phyloP scores from a whole-genome alignment of 1,284 basidiomycete species.

The Ganoderma lucidum region DNA sequence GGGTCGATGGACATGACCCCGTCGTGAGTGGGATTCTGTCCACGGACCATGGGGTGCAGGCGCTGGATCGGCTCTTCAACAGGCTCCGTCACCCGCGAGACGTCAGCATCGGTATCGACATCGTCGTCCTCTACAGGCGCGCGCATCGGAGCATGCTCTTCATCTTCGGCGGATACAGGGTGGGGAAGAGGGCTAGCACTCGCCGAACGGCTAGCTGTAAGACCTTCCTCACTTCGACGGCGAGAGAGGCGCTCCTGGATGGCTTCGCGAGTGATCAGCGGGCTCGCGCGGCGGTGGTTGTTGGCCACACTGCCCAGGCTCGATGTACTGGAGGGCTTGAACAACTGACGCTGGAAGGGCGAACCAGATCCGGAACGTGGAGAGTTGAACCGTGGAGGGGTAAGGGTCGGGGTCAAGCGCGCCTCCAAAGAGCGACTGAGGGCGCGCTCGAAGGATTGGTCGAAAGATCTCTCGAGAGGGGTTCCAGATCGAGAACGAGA shows the following conservation, averaged over 20 bases:
- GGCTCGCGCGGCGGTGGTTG: conserved; percentile 29
- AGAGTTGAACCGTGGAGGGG: conserved; percentile 26
- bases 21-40: conserved; percentile 44
- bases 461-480: conserved; percentile 20
- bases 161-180: background rate
- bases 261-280: conserved; percentile 60
- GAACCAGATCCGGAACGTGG: conserved; percentile 29
- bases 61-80: conserved; percentile 5
- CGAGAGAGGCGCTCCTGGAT: conserved; percentile 57
- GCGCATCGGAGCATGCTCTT: background rate
- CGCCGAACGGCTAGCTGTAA: conserved; percentile 7
- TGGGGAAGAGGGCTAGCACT: conserved; percentile 18
- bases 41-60: conserved; percentile 33
- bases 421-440: conserved; percentile 28
- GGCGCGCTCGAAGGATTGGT: conserved; percentile 24
- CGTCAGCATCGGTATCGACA: conserved; percentile 7
- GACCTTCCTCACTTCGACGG: conserved; percentile 54
- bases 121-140: background rate
- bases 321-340: conserved; percentile 30
- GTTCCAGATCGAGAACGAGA: conserved; percentile 21
- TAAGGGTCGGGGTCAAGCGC: conserved; percentile 28
- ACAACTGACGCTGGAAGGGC: conserved; percentile 27
- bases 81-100: conserved; percentile 20
- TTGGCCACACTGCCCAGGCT: conserved; percentile 35
- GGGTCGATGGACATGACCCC: conserved; percentile 46